Conservation (phyloP, 805 yeast genomes). For the Yarrowia alimentaria region DNA sequence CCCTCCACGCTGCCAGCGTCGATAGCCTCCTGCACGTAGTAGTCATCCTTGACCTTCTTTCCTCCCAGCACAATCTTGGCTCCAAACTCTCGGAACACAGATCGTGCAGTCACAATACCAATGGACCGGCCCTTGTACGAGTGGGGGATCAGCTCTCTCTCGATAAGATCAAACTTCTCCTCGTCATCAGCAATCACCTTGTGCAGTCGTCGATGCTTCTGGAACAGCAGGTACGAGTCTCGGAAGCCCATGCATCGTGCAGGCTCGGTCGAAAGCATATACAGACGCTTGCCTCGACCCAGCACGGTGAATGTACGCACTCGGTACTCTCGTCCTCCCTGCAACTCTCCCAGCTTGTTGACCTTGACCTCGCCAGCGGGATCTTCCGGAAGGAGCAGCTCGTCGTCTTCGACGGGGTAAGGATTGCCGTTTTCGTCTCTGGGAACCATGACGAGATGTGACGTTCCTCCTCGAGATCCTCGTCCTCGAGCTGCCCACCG, state of each 20-base stretch:
- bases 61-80: slow-evolving; percentile 80
- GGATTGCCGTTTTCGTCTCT: slow-evolving; percentile 70
- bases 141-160: slow-evolving; percentile 77
- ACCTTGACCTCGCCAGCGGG: slow-evolving; percentile 76
- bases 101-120: slow-evolving; percentile 85
- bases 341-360: slow-evolving; percentile 60
- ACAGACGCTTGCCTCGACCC: slow-evolving; percentile 67
- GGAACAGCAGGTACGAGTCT: slow-evolving; percentile 85
- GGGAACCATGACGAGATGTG: slow-evolving; percentile 40
- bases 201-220: slow-evolving; percentile 73
- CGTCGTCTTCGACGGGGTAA: slow-evolving; percentile 65
- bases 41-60: slow-evolving; percentile 78
- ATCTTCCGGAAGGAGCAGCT: slow-evolving; percentile 73
- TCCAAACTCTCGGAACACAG: slow-evolving; percentile 89
- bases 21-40: slow-evolving; percentile 63
- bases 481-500: slow-evolving; percentile 31
- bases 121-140: slow-evolving; percentile 89
- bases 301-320: slow-evolving; percentile 45
- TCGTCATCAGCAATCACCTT: slow-evolving; percentile 71
- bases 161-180: slow-evolving; percentile 79
- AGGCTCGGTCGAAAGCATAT: slow-evolving; percentile 93
- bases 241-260: slow-evolving; percentile 93
- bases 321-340: slow-evolving; percentile 72
- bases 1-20: slow-evolving; percentile 66
- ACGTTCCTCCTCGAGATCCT: slow-evolving; percentile 29